Conservation (phyloP, 2,329 filamentous ascomycete species). For the Penicillium polonicum region DNA sequence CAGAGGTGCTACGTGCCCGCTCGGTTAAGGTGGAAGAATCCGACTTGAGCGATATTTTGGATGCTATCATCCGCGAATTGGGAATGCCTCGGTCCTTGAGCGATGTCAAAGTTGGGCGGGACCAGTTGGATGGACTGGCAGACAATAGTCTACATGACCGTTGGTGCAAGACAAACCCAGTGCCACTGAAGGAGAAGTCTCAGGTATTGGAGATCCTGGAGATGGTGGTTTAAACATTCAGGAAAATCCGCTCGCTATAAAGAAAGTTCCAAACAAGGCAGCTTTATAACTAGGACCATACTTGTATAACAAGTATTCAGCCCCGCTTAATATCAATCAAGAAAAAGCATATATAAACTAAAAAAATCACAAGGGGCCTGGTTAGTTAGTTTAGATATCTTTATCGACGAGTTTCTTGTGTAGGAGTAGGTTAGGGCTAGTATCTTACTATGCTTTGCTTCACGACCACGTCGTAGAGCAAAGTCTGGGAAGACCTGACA, state of each 20-base stretch:
- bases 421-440: neutral
- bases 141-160: conserved; percentile 25
- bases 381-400: neutral
- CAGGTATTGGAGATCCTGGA: conserved; percentile 26
- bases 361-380: neutral
- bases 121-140: conserved; percentile 51
- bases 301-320: neutral
- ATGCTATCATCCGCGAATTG: conserved; percentile 51
- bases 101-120: conserved; percentile 52
- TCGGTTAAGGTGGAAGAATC: conserved; percentile 26
- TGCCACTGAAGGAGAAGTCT: conserved; percentile 21
- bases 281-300: neutral
- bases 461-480: rapidly evolving
- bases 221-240: conserved; percentile 19
- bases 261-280: neutral
- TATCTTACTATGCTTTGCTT: neutral
- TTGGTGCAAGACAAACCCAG: conserved; percentile 22
- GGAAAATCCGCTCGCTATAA: neutral
- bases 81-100: conserved; percentile 55
- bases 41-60: conserved; percentile 54
- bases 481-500: too few relatives aligned
- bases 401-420: neutral
- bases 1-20: conserved; percentile 36
- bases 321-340: neutral
- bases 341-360: neutral